A percentile compares a stretch with the other conserved stretches of the same genome.
These are phyloP conservation scores for Metarhizium humberi DNA, from an alignment of 2,329 filamentous ascomycete species.

Conservation along the genomic window DNA sequence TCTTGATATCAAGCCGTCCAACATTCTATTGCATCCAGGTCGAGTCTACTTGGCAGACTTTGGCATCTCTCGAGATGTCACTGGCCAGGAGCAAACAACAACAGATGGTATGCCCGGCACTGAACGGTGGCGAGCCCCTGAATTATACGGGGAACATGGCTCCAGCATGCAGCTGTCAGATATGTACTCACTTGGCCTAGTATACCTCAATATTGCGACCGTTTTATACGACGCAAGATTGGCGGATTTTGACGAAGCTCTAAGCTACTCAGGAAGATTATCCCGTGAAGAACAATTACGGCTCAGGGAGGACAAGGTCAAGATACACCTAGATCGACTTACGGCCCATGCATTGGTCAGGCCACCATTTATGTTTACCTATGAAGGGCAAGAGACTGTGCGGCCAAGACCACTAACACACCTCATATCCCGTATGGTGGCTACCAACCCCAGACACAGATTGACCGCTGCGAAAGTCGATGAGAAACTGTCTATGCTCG, in stretches of 20 bases:
- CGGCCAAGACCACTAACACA: constrained; percentile 29
- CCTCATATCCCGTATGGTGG: constrained; percentile 27
- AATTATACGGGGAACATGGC: constrained; percentile 26
- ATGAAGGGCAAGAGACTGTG: constrained; percentile 27
- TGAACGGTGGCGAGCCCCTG: constrained; percentile 35
- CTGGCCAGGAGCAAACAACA: constrained; percentile 33
- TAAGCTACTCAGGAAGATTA: constrained; percentile 19
- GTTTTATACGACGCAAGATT: constrained; percentile 31
- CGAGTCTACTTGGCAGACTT: constrained; percentile 40
- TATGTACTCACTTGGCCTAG: constrained; percentile 37
- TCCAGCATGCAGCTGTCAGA: constrained; percentile 38
- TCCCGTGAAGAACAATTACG: constrained; percentile 22
- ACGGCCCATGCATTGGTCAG: constrained; percentile 23
- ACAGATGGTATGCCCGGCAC: constrained; percentile 32
- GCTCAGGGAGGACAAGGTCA: constrained; percentile 24
- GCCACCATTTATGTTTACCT: constrained; percentile 27
- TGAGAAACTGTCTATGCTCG: constrained; percentile 32
- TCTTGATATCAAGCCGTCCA: constrained; percentile 38
- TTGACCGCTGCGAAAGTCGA: constrained; percentile 27
- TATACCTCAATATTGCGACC: constrained; percentile 35
- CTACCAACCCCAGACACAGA: constrained; percentile 20
- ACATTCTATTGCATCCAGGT: constrained; percentile 35
- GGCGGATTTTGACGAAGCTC: constrained; percentile 28
- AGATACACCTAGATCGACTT: constrained; percentile 23
- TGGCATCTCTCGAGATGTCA: constrained; percentile 38